Evolutionary conservation across 2,329 filamentous ascomycete genomes (phyloP), one percentile per base, ranked within the genome.

Genomic region (Fusarium torreyae): DNA sequence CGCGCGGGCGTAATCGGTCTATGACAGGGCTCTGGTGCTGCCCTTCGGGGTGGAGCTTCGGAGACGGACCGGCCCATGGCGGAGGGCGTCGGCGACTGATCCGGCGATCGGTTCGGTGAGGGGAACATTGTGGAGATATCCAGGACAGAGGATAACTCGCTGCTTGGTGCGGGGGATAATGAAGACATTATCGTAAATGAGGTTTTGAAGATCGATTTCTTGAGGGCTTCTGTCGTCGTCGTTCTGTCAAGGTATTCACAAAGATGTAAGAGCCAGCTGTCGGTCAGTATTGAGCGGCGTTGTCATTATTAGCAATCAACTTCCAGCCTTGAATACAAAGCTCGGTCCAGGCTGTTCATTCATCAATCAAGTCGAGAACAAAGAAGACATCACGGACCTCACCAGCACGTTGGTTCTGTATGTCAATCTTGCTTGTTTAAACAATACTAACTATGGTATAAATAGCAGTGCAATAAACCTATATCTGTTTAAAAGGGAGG

Each of bases 321-420:
- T 5, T 14, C 13, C 22, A 22, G 24, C 26, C 15, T 17, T 5
- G 8, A 44, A 44, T 11, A 34, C 22, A n/a, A 28, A 7, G n/a
- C 40, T 39, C 17, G 40, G 51, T 44, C 51, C 51, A 53, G 18
- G 39, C 31, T 46, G 44, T 52, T 57, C 20, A 36, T 15, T 3
- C 17, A 45, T n/a, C 6, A 33, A 38, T n/a, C 18, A 13, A 10
- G 38, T 10, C 7, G 28, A 53, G 53, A 51, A 72, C 70, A 72
- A 72, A 72, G 66, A 68, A 61, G 52, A 40, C 45, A 52, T 60
- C 55, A 67, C 51, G 48, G 66, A 34, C 56, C 50, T 60, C 46
- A 46, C 26, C 33, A 7, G 18, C 46, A 54, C 55, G 42, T 17
- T 44, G 34, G 18, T 38, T 24, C 26, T 42, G 26, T 9, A 24